Evolutionary conservation across 371 early-diverging fungal species (phyloP), one percentile per base, ranked within the genome.

Genomic region (Mortierella sp.): DNA sequence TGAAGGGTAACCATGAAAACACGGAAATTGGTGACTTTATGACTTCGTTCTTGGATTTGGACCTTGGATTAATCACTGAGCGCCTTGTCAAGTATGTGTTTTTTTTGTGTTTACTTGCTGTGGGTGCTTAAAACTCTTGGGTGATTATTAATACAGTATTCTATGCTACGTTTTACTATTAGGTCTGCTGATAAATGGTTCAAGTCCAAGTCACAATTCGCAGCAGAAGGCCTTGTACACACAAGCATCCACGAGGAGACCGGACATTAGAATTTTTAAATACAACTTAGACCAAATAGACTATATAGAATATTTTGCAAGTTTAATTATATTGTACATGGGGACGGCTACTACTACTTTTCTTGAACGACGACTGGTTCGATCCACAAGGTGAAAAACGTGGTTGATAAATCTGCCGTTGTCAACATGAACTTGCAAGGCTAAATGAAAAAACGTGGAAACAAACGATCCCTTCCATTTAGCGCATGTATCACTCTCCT

Each of bases 21-120:
- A 97, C 93, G 0, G 92, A 95, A 28, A 91, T 98, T 65, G 97
- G 97, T 29, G 70, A 86, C 10, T 94, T 94, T 66, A 91, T 98
- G 43, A 81, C 76, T 5, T 64, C 85, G 1, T 87, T 84, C 60
- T 83, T 97, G 68, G 85, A 84, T 22, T 83, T 97, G 9, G 86
- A 95, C 70, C 76, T 96, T 15, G 70, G 74, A 2, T 71, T 76
- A 9, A 83, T 93, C 26, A 96, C 98, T 4, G 60, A 72, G 19
- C 72, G 78, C 63, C 84, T 93, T 66, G 87, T 40, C 59, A 66
- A 63, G 78, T 72, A 72, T 31, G 71, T 57, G 13, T 32, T 40
- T 31, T 34, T 61, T 9, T 28, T 61, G 37, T 45, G 34, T 28
- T 51, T 1, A 19, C 19, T n/a, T 45, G 8, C 40, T 37, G 8